Conservation (phyloP, 371 early-diverging fungal species). For the Mucor plumbeus region DNA sequence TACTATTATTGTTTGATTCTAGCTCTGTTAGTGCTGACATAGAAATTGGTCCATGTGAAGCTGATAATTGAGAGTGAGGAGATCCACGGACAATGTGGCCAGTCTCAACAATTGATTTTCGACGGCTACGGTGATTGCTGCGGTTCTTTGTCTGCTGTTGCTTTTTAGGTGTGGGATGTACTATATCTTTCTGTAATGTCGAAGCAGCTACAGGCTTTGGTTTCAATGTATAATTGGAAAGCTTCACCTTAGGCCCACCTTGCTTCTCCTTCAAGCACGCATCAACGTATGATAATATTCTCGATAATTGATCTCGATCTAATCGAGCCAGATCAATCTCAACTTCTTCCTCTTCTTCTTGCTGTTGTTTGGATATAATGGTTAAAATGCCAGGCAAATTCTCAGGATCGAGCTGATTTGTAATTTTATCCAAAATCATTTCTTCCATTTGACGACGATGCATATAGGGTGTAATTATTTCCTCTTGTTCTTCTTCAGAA, state of each 20-base stretch:
- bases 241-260: slow-evolving; percentile 25
- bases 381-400: slow-evolving; percentile 37
- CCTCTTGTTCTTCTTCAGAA: slow-evolving; percentile 1
- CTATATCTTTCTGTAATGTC: neutral
- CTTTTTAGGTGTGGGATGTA: neutral
- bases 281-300: slow-evolving; percentile 35
- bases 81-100: slow-evolving; percentile 24
- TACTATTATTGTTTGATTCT: slow-evolving; percentile 12
- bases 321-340: slow-evolving; percentile 36
- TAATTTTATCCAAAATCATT: slow-evolving; percentile 32
- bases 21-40: slow-evolving; percentile 25
- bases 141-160: neutral
- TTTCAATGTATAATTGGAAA: slow-evolving; percentile 7
- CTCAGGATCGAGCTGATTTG: slow-evolving; percentile 29
- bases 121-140: slow-evolving; percentile 7
- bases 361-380: slow-evolving; percentile 21
- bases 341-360: slow-evolving; percentile 31
- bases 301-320: slow-evolving; percentile 23
- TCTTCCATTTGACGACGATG: slow-evolving; percentile 34
- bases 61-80: slow-evolving; percentile 3
- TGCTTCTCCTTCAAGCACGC: slow-evolving; percentile 32
- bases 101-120: neutral
- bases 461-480: neutral
- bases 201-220: neutral
- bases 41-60: slow-evolving; percentile 23